Evolutionary conservation across 1,284 basidiomycete genomes (phyloP).

Genomic region (Cerrena zonata): DNA sequence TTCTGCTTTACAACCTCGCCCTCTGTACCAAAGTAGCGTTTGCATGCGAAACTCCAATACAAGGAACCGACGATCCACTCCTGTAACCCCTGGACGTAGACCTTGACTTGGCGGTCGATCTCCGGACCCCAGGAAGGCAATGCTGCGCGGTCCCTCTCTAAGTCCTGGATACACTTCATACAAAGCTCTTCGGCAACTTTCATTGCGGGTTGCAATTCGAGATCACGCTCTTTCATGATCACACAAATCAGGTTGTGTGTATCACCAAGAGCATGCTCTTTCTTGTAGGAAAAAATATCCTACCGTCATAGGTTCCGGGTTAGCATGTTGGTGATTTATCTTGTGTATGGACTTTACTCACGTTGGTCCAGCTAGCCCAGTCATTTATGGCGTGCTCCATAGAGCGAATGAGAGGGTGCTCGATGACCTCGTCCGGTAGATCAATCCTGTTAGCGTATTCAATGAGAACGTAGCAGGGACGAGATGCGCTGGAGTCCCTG

Average conservation of each 20-base stretch:
- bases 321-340: background rate
- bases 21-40: conserved; percentile 31
- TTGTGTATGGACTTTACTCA: conserved; percentile 32
- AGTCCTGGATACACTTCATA: conserved; percentile 32
- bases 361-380: conserved; percentile 37
- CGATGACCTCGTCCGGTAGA: conserved; percentile 33
- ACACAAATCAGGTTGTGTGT: conserved; percentile 40
- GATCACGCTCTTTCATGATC: conserved; percentile 29
- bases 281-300: conserved; percentile 41
- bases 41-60: conserved; percentile 26
- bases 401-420: conserved; percentile 30
- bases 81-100: conserved; percentile 32
- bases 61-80: conserved; percentile 37
- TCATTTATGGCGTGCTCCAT: conserved; percentile 34
- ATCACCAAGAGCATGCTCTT: conserved; percentile 35
- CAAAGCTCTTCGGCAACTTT: conserved; percentile 37
- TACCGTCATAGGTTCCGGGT: conserved; percentile 22
- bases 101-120: conserved; percentile 29
- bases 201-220: conserved; percentile 35
- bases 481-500: conserved; percentile 34
- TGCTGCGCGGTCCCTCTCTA: conserved; percentile 25
- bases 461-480: conserved; percentile 34
- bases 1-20: conserved; percentile 25
- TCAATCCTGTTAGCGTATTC: conserved; percentile 35
- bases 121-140: conserved; percentile 34